Conservation (phyloP, 73 alveolate genomes). For the Durusdinium trenchii region DNA sequence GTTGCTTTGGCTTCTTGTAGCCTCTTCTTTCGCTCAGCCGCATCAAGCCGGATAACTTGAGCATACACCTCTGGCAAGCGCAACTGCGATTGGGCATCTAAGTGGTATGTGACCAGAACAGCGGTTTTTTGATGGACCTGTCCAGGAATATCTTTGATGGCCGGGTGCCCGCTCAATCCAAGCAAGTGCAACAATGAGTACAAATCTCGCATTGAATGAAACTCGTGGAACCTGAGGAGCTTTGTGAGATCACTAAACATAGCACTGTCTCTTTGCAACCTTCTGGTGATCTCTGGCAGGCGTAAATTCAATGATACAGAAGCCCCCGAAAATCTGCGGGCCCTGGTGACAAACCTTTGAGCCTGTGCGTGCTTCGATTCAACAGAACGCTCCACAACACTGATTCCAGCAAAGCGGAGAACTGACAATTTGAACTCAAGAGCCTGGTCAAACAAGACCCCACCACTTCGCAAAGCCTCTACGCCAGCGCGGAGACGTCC, state of each 20-base stretch:
- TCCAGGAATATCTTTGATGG: background rate
- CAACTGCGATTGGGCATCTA: background rate
- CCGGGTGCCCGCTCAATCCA: background rate
- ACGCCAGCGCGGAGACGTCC: background rate
- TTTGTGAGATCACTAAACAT: background rate
- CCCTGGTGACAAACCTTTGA: background rate
- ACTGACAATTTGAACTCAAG: background rate
- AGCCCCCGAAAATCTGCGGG: background rate
- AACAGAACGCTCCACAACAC: background rate
- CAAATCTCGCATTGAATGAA: background rate
- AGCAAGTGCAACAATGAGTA: background rate
- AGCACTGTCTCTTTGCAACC: background rate
- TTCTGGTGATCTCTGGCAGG: background rate
- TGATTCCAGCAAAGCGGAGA: background rate
- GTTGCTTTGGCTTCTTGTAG: background rate
- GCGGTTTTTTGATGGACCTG: background rate
- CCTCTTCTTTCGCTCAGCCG: background rate
- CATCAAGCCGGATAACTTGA: background rate
- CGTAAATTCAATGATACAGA: background rate
- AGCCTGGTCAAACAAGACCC: background rate
- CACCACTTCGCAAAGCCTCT: background rate
- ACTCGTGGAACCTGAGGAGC: background rate
- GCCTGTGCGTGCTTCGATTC: background rate
- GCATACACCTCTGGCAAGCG: background rate
- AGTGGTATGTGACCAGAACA: background rate